Evolutionary conservation across 2,329 filamentous ascomycete species (phyloP), one percentile per base, ranked within the genome.

Genomic region (Penicillium olsonii): DNA sequence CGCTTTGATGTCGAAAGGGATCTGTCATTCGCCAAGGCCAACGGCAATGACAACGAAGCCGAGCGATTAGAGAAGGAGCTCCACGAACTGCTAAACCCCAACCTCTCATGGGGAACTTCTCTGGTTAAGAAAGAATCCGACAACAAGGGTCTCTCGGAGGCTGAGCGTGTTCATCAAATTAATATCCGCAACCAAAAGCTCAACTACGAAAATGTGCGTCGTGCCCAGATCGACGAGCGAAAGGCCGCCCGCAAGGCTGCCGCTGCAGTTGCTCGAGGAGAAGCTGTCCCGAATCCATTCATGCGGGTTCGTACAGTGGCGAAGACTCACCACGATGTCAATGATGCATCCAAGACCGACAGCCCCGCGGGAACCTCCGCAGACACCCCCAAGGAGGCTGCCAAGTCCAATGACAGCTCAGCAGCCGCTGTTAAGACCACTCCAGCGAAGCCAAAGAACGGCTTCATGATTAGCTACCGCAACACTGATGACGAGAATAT

Each of bases 401-500:
- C 73, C 11, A 75, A 76, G 45, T 74, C 77, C 60, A 68, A 76
- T 2, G 76, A 74, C 48, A 81, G 81, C 5, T 77, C 84, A 0
- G 75, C 76, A 15, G 81, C 80, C 18, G 78, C 83, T 3, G 11
- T 57, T 54, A 14, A 58, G 49, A n/a, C 48, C 37, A 61, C 56
- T 2, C 62, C 66, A 35, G 70, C 69, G 46, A 70, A 70, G 50
- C 63, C 68, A 31, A 72, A 75, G 50, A 67, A 62, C 4, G 79
- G 80, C 1, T 67, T 82, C 56, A 87, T 90, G 41, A 88, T 92
- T 64, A 85, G 79, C 59, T 81, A 88, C 72, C 85, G 87, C 24
- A 82, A 91, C 49, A 87, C 88, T 77, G 92, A 96, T 54, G 94
- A 97, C 66, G 94, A 97, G 65, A 87, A 96, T 48, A 92, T 97